Evolutionary conservation across 106 monocot genomes (phyloP).

Genomic region (Agapanthus africanus): DNA sequence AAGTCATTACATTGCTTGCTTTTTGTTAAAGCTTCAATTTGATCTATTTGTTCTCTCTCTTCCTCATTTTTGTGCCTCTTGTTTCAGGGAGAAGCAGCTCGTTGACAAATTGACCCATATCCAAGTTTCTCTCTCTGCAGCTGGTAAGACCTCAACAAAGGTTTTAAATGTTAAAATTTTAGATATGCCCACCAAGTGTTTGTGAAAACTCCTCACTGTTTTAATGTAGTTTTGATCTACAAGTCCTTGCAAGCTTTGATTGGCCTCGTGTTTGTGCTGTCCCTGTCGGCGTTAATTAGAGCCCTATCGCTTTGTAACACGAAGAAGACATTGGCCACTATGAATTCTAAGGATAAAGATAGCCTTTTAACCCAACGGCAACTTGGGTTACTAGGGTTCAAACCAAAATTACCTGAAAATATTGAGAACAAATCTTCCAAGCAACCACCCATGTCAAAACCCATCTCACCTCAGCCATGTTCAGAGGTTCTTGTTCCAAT

Average conservation of each 20-base stretch:
- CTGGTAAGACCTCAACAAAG: constrained; percentile 25
- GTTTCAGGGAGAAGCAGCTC: constrained; percentile 28
- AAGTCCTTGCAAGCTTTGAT: constrained; percentile 32
- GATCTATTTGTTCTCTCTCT: background rate
- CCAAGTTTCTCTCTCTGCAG: constrained; percentile 14
- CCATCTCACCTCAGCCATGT: constrained; percentile 3
- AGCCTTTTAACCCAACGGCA: constrained; percentile 46
- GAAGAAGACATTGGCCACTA: constrained; percentile 17
- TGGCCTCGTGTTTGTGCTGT: constrained; percentile 29
- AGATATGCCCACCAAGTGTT: constrained; percentile 24
- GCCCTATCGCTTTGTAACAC: constrained; percentile 23
- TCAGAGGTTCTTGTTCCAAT: constrained; percentile 69
- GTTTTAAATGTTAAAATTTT: background rate
- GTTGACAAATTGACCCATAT: constrained; percentile 9
- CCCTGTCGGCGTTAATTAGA: constrained; percentile 34
- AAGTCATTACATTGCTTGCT: background rate
- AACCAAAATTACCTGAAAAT: constrained; percentile 19
- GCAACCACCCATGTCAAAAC: constrained; percentile 31
- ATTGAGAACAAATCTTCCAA: constrained; percentile 17
- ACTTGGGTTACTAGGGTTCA: constrained; percentile 48
- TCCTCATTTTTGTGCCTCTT: background rate
- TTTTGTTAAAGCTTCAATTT: background rate
- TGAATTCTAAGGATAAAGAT: constrained; percentile 19
- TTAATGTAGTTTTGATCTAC: constrained; percentile 28
- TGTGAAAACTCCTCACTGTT: constrained; percentile 23